Conservation (phyloP, 2,329 filamentous ascomycete genomes). For the Xylariaceae sp. region DNA sequence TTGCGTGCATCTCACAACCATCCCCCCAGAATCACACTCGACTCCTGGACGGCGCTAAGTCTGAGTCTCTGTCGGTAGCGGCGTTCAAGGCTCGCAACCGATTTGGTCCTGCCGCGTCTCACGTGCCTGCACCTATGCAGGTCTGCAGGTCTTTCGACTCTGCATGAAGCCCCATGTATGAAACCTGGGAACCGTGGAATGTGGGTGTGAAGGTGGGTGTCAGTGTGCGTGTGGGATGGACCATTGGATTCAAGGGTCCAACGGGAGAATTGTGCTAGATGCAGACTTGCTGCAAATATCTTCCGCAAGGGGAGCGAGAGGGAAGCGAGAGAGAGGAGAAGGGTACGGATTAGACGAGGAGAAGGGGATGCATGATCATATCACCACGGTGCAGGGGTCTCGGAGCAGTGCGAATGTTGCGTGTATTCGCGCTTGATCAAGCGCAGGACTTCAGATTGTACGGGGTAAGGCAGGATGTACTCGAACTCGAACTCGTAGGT, state of each 20-base stretch:
- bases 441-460: no score
- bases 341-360: no score
- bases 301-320: no score
- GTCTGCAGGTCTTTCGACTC: not conserved
- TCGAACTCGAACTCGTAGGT: no score
- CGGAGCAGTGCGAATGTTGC: no score
- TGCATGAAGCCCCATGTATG: not conserved
- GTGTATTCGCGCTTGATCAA: no score
- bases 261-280: not conserved
- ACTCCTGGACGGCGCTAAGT: slow-evolving; percentile 16
- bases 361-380: not conserved
- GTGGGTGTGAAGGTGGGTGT: not conserved
- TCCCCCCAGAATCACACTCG: not conserved
- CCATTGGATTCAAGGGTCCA: not conserved
- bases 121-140: not conserved
- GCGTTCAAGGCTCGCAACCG: not conserved
- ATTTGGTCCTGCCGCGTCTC: not conserved
- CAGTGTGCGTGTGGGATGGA: not conserved
- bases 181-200: not conserved
- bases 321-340: no score
- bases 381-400: not conserved
- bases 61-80: slow-evolving; percentile 5
- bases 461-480: no score
- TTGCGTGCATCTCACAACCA: slow-evolving; percentile 17
- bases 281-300: no score